Evolutionary conservation across 1,139 yeast species (phyloP), one percentile per base, ranked within the genome.

Genomic region (Yamadazyma atmosphaerica): DNA sequence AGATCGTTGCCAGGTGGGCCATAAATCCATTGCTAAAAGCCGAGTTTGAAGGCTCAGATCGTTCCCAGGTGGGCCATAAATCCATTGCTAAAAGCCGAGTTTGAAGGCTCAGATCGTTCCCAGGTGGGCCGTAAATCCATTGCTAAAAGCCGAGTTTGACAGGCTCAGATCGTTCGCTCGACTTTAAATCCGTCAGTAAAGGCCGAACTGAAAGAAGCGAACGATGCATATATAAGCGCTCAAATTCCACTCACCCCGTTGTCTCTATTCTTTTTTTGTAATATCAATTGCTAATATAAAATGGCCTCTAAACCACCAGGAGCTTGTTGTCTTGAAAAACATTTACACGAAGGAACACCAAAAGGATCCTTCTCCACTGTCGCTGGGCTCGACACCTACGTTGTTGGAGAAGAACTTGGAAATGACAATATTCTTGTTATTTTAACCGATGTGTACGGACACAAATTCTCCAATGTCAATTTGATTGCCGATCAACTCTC

Each of bases 401-500:
- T 68, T 23, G 60, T 75, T 15, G 90, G 92, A 26, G 57, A 61
- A 22, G 64, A 57, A 25, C 46, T 64, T 43, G 61, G 62, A 16
- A 60, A 62, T 55, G 68, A 73, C 36, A 48, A 72, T 68, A 50
- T 82, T 15, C 56, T 87, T 29, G 80, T 86, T 22, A 71, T 86
- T 35, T 49, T 81, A 32, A 74, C 94, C 35, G 96, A 89, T 56
- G 65, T 88, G 38, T 77, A 58, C 46, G 96, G 96, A 33, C 63
- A 74, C 56, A 62, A 65, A 34, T 71, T 71, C 54, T 65, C 65
- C 56, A 88, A 88, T 60, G 65, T 64, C 22, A 63, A 68, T 52
- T 65, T 83, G 45, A 55, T 85, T 45, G 96, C 96, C 21, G 96
- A 88, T 58, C 69, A 74, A 39, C 72, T 83, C 42, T 84, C 92